Evolutionary conservation across 192 early-diverging fungal genomes (phyloP).

Genomic region (Coemansia sp.): DNA sequence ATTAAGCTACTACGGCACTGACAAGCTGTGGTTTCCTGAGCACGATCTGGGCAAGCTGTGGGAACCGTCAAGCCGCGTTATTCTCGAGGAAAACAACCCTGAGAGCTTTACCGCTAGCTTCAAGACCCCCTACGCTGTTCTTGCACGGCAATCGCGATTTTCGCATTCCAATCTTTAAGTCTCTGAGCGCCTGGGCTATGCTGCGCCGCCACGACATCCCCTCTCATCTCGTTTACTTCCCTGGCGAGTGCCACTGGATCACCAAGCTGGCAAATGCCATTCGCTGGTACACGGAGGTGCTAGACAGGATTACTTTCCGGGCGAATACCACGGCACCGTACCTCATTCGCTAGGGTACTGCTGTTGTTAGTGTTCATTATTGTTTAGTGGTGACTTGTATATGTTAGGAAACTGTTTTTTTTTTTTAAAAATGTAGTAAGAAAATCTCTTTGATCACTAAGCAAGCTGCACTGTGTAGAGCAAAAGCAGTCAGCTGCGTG

Average conservation of each 20-base stretch:
- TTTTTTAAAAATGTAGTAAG: neutral
- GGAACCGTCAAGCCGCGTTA: constrained; percentile 42
- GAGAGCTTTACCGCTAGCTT: constrained; percentile 66
- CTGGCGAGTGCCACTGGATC: constrained; percentile 74
- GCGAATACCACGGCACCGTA: constrained; percentile 41
- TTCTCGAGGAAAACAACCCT: constrained; percentile 70
- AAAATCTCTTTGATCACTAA: neutral
- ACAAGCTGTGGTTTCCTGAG: constrained; percentile 81
- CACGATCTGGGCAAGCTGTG: constrained; percentile 73
- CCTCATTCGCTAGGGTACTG: constrained; percentile 16
- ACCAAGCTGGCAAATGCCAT: constrained; percentile 67
- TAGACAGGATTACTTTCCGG: constrained; percentile 48
- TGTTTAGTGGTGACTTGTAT: constrained; percentile 5
- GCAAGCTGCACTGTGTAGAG: neutral
- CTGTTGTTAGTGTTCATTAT: neutral
- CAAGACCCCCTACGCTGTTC: constrained; percentile 76
- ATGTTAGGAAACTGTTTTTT: neutral
- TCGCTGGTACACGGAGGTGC: constrained; percentile 57
- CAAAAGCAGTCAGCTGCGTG: neutral
- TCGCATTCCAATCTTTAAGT: constrained; percentile 69
- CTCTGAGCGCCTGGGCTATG: constrained; percentile 70
- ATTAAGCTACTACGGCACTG: constrained; percentile 67
- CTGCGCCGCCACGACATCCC: constrained; percentile 71
- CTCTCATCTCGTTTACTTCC: constrained; percentile 71
- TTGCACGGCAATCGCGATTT: constrained; percentile 74